Percentiles rank a stretch among this genome's conserved stretches.
Conservation (phyloP, 1,284 basidiomycete species). For the Hemileia vastatrix region DNA sequence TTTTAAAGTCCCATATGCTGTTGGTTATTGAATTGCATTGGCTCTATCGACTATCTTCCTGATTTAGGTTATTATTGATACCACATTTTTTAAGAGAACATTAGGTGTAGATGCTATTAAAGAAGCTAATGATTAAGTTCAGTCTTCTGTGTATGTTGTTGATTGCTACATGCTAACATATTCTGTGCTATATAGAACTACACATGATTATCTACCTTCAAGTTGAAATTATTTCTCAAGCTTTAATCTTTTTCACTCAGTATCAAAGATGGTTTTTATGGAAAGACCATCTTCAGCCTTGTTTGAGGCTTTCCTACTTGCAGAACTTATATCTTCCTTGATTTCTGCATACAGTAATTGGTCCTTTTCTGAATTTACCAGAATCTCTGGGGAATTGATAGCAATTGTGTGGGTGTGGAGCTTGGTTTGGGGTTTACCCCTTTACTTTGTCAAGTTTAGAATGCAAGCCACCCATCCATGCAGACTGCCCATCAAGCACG, state of each 20-base stretch:
- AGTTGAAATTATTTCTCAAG: slow-evolving; percentile 95
- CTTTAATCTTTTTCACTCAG: slow-evolving; percentile 92
- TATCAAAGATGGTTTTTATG: slow-evolving; percentile 96
- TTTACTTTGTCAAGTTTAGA: slow-evolving; percentile 82
- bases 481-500: too few relatives aligned
- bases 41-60: slow-evolving; percentile 78
- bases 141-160: too few relatives aligned
- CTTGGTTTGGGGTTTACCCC: too few relatives aligned
- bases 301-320: slow-evolving; percentile 77
- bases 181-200: slow-evolving; percentile 62
- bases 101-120: too few relatives aligned
- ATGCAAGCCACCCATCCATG: slow-evolving; percentile 61
- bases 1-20: slow-evolving; percentile 82
- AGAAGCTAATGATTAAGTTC: too few relatives aligned
- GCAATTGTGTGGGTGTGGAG: too few relatives aligned
- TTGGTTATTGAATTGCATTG: slow-evolving; percentile 88
- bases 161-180: too few relatives aligned
- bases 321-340: slow-evolving; percentile 87
- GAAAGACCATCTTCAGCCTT: slow-evolving; percentile 86
- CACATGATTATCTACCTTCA: slow-evolving; percentile 76
- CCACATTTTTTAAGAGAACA: slow-evolving; percentile 75
- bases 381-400: slow-evolving; percentile 83
- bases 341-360: slow-evolving; percentile 85
- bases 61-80: slow-evolving; percentile 74
- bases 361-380: slow-evolving; percentile 56